phyloP scores from a whole-genome alignment of 139 green algal genomes.

The Haematococcus lacustris region DNA sequence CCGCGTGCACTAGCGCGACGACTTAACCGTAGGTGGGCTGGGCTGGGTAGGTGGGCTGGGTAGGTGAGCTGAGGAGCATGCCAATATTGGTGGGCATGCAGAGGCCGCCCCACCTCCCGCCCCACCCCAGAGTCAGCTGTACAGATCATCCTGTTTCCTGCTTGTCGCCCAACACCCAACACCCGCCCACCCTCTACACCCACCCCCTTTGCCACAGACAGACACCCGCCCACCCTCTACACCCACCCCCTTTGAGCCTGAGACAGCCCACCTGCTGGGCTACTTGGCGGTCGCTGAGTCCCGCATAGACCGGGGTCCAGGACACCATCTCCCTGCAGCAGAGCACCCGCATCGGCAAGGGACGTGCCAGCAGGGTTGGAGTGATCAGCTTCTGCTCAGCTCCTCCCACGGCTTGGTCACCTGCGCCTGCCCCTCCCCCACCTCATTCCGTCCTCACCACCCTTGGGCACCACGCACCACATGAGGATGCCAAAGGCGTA shows the following conservation, averaged over 20 bases:
- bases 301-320: neutral
- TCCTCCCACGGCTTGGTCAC: neutral
- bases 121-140: neutral
- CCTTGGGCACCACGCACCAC: too few species aligned
- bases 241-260: neutral
- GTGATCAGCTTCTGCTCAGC: too few species aligned
- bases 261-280: conserved; percentile 3
- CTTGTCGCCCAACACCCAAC: neutral
- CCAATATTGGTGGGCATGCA: neutral
- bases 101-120: neutral
- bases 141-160: neutral
- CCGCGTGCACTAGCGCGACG: too few species aligned
- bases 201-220: too few species aligned
- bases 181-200: too few species aligned
- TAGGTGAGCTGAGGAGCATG: neutral
- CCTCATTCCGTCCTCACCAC: conserved; percentile 1
- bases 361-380: too few species aligned
- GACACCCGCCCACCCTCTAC: neutral
- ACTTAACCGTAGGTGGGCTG: too few species aligned
- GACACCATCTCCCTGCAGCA: neutral
- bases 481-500: conserved; percentile 24
- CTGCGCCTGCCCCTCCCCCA: neutral
- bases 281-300: conserved; percentile 6
- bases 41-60: neutral
- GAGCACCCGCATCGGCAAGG: too few species aligned